A percentile compares a stretch with the other conserved stretches of the same genome.
Evolutionary conservation across 805 yeast genomes (phyloP).

Genomic region (Wickerhamiella musiphila): DNA sequence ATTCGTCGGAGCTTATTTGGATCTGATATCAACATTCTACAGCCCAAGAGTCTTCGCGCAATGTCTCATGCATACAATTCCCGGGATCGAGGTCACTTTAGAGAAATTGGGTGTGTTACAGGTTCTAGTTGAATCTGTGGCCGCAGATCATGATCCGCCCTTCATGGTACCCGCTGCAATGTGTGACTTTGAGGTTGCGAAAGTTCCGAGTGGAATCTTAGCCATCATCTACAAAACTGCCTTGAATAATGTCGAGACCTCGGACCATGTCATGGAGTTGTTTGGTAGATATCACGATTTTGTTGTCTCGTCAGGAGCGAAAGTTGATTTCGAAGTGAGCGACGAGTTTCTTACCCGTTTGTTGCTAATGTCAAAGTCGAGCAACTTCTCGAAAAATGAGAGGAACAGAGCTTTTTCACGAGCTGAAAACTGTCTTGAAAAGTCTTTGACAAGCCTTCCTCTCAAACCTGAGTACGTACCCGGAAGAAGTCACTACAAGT

Average conservation of each 20-base stretch:
- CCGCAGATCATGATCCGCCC: neutral
- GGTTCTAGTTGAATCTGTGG: neutral
- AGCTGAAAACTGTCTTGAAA: conserved; percentile 12
- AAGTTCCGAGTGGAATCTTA: conserved; percentile 9
- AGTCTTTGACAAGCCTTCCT: conserved; percentile 7
- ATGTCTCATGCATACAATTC: conserved; percentile 10
- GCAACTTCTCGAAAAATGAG: too few species aligned
- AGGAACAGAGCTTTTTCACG: too few species aligned
- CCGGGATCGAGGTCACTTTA: conserved; percentile 8
- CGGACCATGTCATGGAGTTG: conserved; percentile 6
- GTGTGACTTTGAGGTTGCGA: neutral
- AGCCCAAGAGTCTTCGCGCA: conserved; percentile 10
- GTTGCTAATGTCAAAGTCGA: too few species aligned
- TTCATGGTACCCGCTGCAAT: neutral
- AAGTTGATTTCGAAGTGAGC: conserved; percentile 6
- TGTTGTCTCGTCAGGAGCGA: neutral
- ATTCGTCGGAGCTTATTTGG: conserved; percentile 15
- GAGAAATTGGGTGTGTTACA: conserved; percentile 9
- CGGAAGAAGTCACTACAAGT: conserved; percentile 7
- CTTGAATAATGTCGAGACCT: conserved; percentile 11
- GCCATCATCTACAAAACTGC: conserved; percentile 16
- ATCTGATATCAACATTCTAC: conserved; percentile 12
- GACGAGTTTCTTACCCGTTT: conserved; percentile 14
- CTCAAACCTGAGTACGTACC: conserved; percentile 6
- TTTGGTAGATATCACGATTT: conserved; percentile 9